Evolutionary conservation across 2,329 filamentous ascomycete species (phyloP).

Genomic region (Mollisiaceae sp.): DNA sequence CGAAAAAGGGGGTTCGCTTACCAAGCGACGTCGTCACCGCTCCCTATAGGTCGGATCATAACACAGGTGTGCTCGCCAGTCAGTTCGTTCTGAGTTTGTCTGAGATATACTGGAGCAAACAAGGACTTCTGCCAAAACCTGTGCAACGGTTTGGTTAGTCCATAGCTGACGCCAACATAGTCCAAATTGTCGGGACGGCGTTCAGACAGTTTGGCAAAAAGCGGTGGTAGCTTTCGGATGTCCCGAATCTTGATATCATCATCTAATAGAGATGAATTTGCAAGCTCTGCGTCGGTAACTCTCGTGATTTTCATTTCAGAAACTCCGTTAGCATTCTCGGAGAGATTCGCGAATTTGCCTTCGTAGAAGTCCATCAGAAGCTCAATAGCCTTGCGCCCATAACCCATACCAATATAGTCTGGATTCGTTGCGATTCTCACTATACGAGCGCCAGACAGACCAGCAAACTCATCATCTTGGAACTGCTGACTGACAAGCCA

Average conservation of each 20-base stretch:
- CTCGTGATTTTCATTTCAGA: slow-evolving; percentile 70
- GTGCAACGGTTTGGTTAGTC: slow-evolving; percentile 83
- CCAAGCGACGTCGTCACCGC: slow-evolving; percentile 73
- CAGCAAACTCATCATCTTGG: slow-evolving; percentile 95
- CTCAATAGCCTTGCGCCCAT: slow-evolving; percentile 86
- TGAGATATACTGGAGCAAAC: slow-evolving; percentile 89
- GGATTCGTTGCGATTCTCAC: slow-evolving; percentile 97
- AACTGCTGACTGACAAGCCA: slow-evolving; percentile 99
- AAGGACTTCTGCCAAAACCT: slow-evolving; percentile 94
- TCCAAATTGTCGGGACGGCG: slow-evolving; percentile 80
- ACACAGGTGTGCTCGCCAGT: slow-evolving; percentile 98
- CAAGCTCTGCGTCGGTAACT: slow-evolving; percentile 82
- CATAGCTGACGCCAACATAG: slow-evolving; percentile 95
- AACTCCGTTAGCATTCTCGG: slow-evolving; percentile 66
- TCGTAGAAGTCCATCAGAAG: slow-evolving; percentile 93
- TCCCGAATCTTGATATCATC: slow-evolving; percentile 92
- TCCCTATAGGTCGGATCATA: slow-evolving; percentile 84
- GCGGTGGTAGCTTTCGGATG: slow-evolving; percentile 87
- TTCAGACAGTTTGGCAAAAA: slow-evolving; percentile 88
- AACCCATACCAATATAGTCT: slow-evolving; percentile 90
- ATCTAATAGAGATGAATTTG: slow-evolving; percentile 75
- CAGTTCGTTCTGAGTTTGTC: slow-evolving; percentile 94
- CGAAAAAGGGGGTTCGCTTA: slow-evolving; percentile 8
- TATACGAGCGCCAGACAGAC: slow-evolving; percentile 87
- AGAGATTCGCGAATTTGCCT: slow-evolving; percentile 85